phyloP scores from a whole-genome alignment of 2,329 filamentous ascomycete species.

The Aspergillus sp. region DNA sequence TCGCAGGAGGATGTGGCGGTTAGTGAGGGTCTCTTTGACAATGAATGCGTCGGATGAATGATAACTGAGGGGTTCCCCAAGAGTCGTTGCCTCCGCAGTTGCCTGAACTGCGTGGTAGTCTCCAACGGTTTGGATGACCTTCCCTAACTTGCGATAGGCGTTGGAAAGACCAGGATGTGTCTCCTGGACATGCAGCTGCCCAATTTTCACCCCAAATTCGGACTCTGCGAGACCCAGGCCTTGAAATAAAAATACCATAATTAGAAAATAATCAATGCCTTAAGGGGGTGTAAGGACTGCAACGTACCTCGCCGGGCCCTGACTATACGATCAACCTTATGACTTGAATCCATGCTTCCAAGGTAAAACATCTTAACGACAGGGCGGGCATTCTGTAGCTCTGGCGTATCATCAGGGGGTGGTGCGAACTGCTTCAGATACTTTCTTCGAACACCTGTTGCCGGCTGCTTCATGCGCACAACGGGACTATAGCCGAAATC shows the following conservation, averaged over 20 bases:
- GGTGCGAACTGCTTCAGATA: constrained; percentile 98
- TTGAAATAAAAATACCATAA: constrained; percentile 39
- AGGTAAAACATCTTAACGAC: constrained; percentile 95
- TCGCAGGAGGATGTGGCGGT: constrained; percentile 92
- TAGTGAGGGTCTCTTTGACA: constrained; percentile 96
- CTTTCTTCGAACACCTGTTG: constrained; percentile 91
- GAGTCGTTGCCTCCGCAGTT: constrained; percentile 90
- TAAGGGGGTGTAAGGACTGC: background rate
- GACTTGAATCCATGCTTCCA: constrained; percentile 92
- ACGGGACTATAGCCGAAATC: constrained; percentile 98
- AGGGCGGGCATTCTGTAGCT: constrained; percentile 84
- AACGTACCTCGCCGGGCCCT: constrained; percentile 81
- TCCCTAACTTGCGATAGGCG: constrained; percentile 92
- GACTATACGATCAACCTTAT: constrained; percentile 93
- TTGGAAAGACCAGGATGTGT: constrained; percentile 82
- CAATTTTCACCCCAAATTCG: constrained; percentile 88
- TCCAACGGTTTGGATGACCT: constrained; percentile 86
- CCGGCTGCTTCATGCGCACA: constrained; percentile 92
- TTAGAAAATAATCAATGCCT: background rate
- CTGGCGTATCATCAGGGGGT: constrained; percentile 93
- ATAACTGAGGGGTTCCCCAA: constrained; percentile 91
- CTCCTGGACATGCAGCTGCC: constrained; percentile 84
- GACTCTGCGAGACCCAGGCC: constrained; percentile 88
- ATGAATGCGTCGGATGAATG: constrained; percentile 96
- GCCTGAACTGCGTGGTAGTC: constrained; percentile 96